These are phyloP conservation scores for Metschnikowia anglica DNA, from an alignment of 805 yeast genomes.

Conservation along the genomic window DNA sequence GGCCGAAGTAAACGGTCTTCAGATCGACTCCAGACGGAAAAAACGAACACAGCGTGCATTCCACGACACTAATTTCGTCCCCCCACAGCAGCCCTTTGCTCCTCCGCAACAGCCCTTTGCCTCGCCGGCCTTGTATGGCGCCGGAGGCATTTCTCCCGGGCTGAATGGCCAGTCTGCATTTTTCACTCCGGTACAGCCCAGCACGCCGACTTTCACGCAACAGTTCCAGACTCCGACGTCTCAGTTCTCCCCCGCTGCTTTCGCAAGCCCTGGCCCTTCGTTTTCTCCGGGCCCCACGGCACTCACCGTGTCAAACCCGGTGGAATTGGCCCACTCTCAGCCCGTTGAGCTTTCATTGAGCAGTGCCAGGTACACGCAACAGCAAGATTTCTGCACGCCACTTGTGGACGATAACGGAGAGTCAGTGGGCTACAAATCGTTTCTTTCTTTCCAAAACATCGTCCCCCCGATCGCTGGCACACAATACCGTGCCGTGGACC, in stretches of 20 bases:
- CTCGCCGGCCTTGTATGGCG: neutral
- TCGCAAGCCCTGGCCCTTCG: neutral
- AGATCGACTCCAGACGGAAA: slow-evolving; percentile 13
- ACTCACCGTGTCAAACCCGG: slow-evolving; percentile 13
- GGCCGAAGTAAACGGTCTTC: slow-evolving; percentile 15
- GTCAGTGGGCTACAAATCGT: slow-evolving; percentile 35
- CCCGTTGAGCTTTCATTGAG: slow-evolving; percentile 16
- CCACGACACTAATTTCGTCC: slow-evolving; percentile 13
- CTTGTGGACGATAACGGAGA: slow-evolving; percentile 11
- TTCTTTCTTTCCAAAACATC: slow-evolving; percentile 72
- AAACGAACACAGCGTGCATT: slow-evolving; percentile 20
- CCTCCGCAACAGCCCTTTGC: slow-evolving; percentile 6
- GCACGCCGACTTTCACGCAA: slow-evolving; percentile 3
- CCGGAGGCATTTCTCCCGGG: slow-evolving; percentile 2
- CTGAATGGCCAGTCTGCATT: neutral
- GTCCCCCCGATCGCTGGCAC: slow-evolving; percentile 83
- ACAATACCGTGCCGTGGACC: slow-evolving; percentile 68
- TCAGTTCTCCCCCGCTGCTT: slow-evolving; percentile 1
- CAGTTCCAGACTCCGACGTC: neutral
- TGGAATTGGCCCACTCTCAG: slow-evolving; percentile 9
- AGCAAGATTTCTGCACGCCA: slow-evolving; percentile 18
- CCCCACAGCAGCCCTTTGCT: slow-evolving; percentile 7
- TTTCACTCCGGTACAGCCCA: slow-evolving; percentile 9
- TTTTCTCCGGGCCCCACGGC: slow-evolving; percentile 2
- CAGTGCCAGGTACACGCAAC: slow-evolving; percentile 14